phyloP scores from a whole-genome alignment of 805 yeast genomes.

The Lachancea fermentati region DNA sequence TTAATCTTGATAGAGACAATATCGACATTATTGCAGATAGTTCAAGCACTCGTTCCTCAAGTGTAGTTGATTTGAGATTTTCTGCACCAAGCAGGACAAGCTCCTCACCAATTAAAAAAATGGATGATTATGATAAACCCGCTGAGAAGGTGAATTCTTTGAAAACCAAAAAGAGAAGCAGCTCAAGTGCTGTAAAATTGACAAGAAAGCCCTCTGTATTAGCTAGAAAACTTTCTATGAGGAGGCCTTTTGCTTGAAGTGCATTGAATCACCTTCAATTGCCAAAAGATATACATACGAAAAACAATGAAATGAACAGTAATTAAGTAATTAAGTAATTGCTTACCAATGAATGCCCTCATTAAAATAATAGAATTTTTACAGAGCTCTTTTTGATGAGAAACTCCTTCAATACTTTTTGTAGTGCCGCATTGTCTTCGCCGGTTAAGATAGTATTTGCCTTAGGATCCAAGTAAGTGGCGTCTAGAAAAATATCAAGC shows the following conservation, averaged over 20 bases:
- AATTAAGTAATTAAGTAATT: too few relatives aligned
- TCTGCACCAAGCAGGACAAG: conserved; percentile 1
- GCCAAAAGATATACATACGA: too few relatives aligned
- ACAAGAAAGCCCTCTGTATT: conserved; percentile 33
- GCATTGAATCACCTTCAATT: too few relatives aligned
- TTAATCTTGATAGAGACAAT: conserved; percentile 25
- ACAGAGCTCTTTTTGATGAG: conserved; percentile 32
- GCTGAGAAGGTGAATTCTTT: conserved; percentile 34
- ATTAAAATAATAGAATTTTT: conserved; percentile 27
- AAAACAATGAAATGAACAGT: too few relatives aligned
- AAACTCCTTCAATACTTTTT: conserved; percentile 23
- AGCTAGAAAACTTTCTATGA: conserved; percentile 32
- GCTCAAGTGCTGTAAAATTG: conserved; percentile 29
- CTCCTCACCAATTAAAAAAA: conserved; percentile 12
- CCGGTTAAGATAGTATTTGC: conserved; percentile 25
- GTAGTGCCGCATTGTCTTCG: conserved; percentile 23
- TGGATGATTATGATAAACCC: conserved; percentile 38
- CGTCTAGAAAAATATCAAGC: conserved; percentile 32
- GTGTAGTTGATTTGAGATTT: neutral
- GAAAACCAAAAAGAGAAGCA: conserved; percentile 31
- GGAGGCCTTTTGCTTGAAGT: conserved; percentile 21
- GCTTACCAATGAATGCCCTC: neutral
- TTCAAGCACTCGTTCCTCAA: conserved; percentile 11
- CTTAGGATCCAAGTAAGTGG: conserved; percentile 30
- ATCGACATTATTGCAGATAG: conserved; percentile 15